A percentile compares a stretch with the other conserved stretches of the same genome.
These are phyloP conservation scores for Ilex aquifolium DNA, from an alignment of 257 asterid genomes.

Conservation along the genomic window DNA sequence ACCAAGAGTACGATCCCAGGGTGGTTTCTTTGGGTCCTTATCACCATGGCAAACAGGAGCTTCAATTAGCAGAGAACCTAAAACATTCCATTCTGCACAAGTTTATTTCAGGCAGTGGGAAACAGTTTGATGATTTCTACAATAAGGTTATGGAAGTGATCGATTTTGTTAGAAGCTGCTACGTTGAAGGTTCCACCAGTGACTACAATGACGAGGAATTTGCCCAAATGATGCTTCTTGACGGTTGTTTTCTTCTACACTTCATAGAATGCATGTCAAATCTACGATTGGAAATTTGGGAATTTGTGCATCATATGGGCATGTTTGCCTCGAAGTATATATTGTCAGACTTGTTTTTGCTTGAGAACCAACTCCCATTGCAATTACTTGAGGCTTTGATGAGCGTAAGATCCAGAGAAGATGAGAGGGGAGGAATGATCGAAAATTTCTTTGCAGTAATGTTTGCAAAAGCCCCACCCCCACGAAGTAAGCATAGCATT, in stretches of 20 bases:
- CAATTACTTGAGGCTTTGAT: background rate
- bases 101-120: conserved; percentile 10
- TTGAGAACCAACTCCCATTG: background rate
- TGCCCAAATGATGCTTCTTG: conserved; percentile 23
- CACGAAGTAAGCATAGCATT: background rate
- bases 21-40: conserved; percentile 29
- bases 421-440: background rate
- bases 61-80: conserved; percentile 19
- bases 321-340: background rate
- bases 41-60: conserved; percentile 20
- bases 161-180: conserved; percentile 12
- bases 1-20: conserved; percentile 12
- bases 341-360: background rate
- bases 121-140: conserved; percentile 3
- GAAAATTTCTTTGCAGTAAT: background rate
- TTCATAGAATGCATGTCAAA: background rate
- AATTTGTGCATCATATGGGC: background rate
- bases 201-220: conserved; percentile 7
- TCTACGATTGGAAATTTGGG: background rate
- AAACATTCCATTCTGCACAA: conserved; percentile 13
- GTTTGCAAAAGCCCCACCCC: background rate
- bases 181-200: conserved; percentile 3
- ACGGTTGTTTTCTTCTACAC: background rate
- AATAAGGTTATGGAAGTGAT: conserved; percentile 4
- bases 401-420: background rate